Evolutionary conservation across 805 yeast species (phyloP).

Genomic region (Schwanniomyces sp.): DNA sequence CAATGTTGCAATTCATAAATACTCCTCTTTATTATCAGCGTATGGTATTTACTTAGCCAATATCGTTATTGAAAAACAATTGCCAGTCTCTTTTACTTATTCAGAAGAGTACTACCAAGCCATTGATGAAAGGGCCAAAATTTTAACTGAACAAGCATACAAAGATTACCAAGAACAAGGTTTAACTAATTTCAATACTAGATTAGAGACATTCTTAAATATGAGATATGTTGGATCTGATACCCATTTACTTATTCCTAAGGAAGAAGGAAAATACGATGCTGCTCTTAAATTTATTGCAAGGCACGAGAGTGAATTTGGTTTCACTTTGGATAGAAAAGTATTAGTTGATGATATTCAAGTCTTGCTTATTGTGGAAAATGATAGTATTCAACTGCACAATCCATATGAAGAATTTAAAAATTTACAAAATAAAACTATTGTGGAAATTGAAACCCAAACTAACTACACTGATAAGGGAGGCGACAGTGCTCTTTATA

Average conservation of each 20-base stretch:
- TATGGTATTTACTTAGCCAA: conserved; percentile 35
- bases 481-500: no score
- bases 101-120: conserved; percentile 21
- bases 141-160: conserved; percentile 13
- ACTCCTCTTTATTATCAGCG: conserved; percentile 34
- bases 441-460: background rate
- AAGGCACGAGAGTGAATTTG: conserved; percentile 35
- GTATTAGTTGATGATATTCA: conserved; percentile 40
- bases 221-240: conserved; percentile 89
- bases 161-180: conserved; percentile 50
- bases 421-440: conserved; percentile 9
- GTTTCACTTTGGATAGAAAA: conserved; percentile 33
- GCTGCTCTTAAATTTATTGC: conserved; percentile 22
- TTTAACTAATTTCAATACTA: conserved; percentile 37
- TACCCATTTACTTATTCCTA: conserved; percentile 72
- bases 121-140: conserved; percentile 11
- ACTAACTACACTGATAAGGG: no score
- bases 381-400: conserved; percentile 46
- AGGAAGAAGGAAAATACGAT: conserved; percentile 21
- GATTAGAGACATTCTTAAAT: conserved; percentile 66
- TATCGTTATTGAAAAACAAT: conserved; percentile 34
- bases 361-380: conserved; percentile 60
- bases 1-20: conserved; percentile 31
- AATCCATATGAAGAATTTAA: conserved; percentile 48
- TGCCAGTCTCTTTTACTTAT: conserved; percentile 32